Conservation (phyloP, 179 eudicot genomes). For the Silene noctiflora region DNA sequence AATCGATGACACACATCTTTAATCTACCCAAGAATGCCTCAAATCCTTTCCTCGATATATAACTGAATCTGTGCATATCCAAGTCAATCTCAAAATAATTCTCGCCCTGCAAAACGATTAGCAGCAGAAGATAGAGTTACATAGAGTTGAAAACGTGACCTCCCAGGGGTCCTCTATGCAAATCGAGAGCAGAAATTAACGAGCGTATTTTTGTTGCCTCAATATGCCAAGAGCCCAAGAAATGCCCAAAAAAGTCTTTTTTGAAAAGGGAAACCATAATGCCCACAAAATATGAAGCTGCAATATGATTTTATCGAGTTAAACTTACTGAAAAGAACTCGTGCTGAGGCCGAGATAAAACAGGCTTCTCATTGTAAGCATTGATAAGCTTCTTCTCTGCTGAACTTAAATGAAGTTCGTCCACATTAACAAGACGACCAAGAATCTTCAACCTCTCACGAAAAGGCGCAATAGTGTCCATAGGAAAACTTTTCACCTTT, state of each 20-base stretch:
- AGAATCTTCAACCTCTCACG: constrained; percentile 91
- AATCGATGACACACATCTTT: constrained; percentile 58
- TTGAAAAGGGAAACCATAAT: neutral
- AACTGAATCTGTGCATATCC: constrained; percentile 82
- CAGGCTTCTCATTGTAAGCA: constrained; percentile 94
- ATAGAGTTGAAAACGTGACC: neutral
- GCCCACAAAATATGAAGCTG: neutral
- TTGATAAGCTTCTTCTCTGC: constrained; percentile 85
- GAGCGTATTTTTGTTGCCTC: neutral
- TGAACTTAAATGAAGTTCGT: constrained; percentile 65
- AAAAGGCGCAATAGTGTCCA: constrained; percentile 64
- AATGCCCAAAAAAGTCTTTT: neutral
- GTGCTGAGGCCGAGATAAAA: constrained; percentile 97
- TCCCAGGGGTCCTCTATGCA: neutral
- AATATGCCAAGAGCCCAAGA: neutral
- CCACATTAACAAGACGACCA: constrained; percentile 88
- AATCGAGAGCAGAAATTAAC: neutral
- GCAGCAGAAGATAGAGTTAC: constrained; percentile 16
- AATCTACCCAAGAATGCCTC: constrained; percentile 59
- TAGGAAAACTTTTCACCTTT: constrained; percentile 82
- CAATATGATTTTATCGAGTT: neutral
- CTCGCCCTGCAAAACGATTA: constrained; percentile 46
- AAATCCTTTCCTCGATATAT: constrained; percentile 77
- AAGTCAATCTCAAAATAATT: constrained; percentile 79
- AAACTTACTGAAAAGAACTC: constrained; percentile 71